Evolutionary conservation across 495 filamentous ascomycete genomes (phyloP), one percentile per base, ranked within the genome.

Genomic region (Penicillium herquei): DNA sequence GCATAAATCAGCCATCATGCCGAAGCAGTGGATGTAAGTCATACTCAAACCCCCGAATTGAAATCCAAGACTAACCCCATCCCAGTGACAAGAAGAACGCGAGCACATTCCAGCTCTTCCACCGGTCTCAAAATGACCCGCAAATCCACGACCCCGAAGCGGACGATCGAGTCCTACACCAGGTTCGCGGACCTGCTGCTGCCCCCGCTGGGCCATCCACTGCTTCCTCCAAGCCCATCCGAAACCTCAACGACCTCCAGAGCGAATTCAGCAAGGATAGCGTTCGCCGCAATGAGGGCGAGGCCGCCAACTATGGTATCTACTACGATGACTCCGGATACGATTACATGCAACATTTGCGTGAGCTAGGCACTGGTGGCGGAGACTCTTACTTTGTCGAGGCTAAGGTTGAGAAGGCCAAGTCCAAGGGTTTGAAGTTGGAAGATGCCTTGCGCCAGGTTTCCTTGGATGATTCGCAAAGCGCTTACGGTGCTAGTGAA

Each of bases 301-400:
- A 98, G 70, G 95, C 95, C 5, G 94, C 95, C 56, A 89, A 90
- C 70, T 83, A 96, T 70, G 95, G 95, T 47, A 80, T 99, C 54
- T 97, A 89, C 81, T 88, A 77, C 64, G 85, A 88, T 55, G 94
- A 98, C 71, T 88, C 91, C 51, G 81, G 88, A 62, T 98, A 98
- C 73, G 95, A 98, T 64, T 98, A 98, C 74, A 98, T 98, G 94
- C 94, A 99, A 70, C 95, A 99, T 74, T 78, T 99, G 77, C 87
- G 90, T n/a, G 94, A 97, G 54, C 67, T 91, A 6, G 86, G 86
- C 8, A 80, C 84, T 3, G 83, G 79, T 31, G 68, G 69, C 12
- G 86, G 84, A 3, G 73, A 77, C 31, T 81, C 84, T 16, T 80
- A 88, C 44, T 96, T 94, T 59, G 80, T 98, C 14, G 89, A 95